Conservation (phyloP, 1,139 yeast genomes). For the Geotrichum aggregatum region DNA sequence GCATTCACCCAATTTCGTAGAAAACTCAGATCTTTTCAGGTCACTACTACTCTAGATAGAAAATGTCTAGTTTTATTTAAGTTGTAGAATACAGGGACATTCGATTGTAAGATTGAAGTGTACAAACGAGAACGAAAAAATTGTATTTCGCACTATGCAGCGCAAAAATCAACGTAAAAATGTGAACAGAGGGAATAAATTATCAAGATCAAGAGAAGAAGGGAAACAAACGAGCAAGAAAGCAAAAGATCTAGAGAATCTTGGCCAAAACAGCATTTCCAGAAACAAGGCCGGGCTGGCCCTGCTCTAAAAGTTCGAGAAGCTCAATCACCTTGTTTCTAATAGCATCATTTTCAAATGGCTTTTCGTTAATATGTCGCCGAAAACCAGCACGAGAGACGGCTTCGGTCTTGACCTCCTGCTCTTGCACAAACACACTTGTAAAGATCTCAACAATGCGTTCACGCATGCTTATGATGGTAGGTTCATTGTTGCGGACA, state of each 20-base stretch:
- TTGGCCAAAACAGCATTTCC: slow-evolving; percentile 25
- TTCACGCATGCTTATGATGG: slow-evolving; percentile 57
- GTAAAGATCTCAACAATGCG: slow-evolving; percentile 65
- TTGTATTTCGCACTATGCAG: too few relatives aligned
- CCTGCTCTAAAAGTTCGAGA: slow-evolving; percentile 67
- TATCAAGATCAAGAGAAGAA: background rate
- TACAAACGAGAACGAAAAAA: too few relatives aligned
- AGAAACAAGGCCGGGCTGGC: slow-evolving; percentile 48
- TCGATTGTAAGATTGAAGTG: too few relatives aligned
- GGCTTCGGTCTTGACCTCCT: slow-evolving; percentile 57
- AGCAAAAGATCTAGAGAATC: slow-evolving; percentile 17
- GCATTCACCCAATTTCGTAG: too few relatives aligned
- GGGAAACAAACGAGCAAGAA: background rate
- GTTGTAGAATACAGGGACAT: too few relatives aligned
- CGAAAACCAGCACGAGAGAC: slow-evolving; percentile 52
- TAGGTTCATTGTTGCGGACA: slow-evolving; percentile 58
- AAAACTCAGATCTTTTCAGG: too few relatives aligned
- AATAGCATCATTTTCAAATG: slow-evolving; percentile 66
- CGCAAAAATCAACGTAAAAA: too few relatives aligned
- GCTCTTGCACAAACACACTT: slow-evolving; percentile 63
- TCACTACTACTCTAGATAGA: too few relatives aligned
- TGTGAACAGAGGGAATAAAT: too few relatives aligned
- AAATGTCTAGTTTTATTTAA: too few relatives aligned
- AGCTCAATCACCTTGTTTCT: slow-evolving; percentile 62
- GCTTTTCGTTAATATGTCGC: slow-evolving; percentile 63